Conservation (phyloP, 768 basidiomycete species). For the Trametes cingulata region DNA sequence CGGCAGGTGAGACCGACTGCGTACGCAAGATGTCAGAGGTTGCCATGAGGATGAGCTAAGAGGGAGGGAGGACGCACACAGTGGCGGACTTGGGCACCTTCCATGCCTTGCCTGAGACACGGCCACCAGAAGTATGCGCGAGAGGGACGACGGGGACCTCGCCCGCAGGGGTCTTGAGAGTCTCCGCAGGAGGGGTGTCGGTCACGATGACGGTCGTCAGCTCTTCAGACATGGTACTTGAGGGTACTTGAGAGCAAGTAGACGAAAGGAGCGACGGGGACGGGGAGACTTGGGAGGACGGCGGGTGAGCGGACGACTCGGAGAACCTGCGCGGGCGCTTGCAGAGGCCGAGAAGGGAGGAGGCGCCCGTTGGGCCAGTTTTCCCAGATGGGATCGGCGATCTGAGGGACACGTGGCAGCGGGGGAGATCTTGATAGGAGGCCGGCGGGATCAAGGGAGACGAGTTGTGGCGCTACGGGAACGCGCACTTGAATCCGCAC, state of each 20-base stretch:
- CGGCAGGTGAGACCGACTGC: slow-evolving; percentile 69
- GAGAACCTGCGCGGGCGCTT: neutral
- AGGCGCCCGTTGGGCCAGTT: neutral
- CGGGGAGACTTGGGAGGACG: neutral
- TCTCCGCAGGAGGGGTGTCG: neutral
- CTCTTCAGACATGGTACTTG: slow-evolving; percentile 11
- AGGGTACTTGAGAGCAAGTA: neutral
- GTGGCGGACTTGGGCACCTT: slow-evolving; percentile 30
- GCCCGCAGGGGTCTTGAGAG: neutral
- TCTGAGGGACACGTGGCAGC: neutral
- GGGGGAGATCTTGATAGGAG: slow-evolving; percentile 4
- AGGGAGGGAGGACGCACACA: slow-evolving; percentile 61
- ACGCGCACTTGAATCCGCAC: neutral
- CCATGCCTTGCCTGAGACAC: slow-evolving; percentile 61
- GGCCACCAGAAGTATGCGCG: slow-evolving; percentile 61
- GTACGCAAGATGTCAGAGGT: slow-evolving; percentile 11
- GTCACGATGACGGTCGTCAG: neutral
- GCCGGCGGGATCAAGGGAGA: neutral
- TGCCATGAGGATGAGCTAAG: slow-evolving; percentile 37
- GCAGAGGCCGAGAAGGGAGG: neutral
- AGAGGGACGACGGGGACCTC: slow-evolving; percentile 30
- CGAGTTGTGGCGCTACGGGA: neutral
- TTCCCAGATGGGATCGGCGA: slow-evolving; percentile 13
- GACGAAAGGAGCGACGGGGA: neutral
- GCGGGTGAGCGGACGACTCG: neutral